Evolutionary conservation across 192 early-diverging fungal genomes (phyloP).

Genomic region (Funneliformis mosseae): DNA sequence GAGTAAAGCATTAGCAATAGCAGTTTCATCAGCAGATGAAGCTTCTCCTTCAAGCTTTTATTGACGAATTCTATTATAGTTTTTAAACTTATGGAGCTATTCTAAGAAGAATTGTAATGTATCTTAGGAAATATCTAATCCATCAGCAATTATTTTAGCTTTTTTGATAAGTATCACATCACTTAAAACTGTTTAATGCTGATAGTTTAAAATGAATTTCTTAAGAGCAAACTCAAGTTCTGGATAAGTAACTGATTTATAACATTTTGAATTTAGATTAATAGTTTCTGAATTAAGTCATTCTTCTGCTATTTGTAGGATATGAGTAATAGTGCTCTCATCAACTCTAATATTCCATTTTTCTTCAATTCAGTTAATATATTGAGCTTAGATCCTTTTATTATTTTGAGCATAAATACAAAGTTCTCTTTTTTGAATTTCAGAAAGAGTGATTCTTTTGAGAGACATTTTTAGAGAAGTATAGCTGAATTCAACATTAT

Average conservation of each 20-base stretch:
- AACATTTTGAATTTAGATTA: background rate
- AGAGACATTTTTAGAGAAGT: too few relatives aligned
- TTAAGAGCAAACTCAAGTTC: slow-evolving; percentile 7
- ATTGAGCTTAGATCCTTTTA: background rate
- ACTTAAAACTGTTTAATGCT: background rate
- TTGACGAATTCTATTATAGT: slow-evolving; percentile 11
- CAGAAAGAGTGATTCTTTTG: background rate
- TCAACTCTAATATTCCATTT: background rate
- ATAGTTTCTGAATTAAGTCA: background rate
- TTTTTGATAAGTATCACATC: background rate
- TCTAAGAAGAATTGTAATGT: background rate
- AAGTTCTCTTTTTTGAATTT: background rate
- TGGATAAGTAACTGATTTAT: background rate
- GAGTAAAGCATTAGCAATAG: background rate
- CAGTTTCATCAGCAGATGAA: slow-evolving; percentile 3
- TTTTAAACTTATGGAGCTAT: slow-evolving; percentile 30
- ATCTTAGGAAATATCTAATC: background rate
- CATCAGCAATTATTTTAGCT: slow-evolving; percentile 3
- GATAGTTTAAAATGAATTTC: slow-evolving; percentile 16
- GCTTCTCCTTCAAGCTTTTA: slow-evolving; percentile 26
- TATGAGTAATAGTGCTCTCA: background rate
- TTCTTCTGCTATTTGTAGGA: background rate
- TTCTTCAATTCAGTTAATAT: background rate
- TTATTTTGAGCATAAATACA: background rate
- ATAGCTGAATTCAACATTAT: too few relatives aligned